phyloP scores from a whole-genome alignment of 2,329 filamentous ascomycete species.

The Botryotinia globosa region DNA sequence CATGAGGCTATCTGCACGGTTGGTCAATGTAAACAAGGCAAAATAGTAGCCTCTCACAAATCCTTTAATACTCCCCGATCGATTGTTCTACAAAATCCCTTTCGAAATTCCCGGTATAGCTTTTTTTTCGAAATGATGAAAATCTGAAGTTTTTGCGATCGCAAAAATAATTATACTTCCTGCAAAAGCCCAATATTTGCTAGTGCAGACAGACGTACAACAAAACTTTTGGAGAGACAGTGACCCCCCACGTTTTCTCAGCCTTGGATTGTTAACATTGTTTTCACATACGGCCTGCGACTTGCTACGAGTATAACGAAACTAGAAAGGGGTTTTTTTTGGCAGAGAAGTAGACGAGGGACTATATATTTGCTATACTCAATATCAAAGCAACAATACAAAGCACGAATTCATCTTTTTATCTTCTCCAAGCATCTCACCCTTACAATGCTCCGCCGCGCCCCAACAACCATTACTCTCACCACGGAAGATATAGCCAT shows the following conservation, averaged over 20 bases:
- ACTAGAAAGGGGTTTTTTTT: not conserved
- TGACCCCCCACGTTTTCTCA: not conserved
- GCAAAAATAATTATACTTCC: not conserved
- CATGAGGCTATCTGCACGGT: not conserved
- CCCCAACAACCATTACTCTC: slow-evolving; percentile 64
- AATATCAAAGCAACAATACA: not conserved
- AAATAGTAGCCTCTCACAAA: slow-evolving; percentile 9
- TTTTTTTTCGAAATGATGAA: not conserved
- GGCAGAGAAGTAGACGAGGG: not conserved
- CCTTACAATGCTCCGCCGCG: slow-evolving; percentile 61
- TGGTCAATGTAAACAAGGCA: not conserved
- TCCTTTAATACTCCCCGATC: not conserved
- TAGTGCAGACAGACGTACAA: not conserved
- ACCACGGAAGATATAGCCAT: slow-evolving; percentile 68
- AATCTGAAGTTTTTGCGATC: too few relatives aligned
- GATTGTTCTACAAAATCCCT: not conserved
- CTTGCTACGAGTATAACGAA: not conserved
- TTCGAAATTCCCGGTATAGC: not conserved
- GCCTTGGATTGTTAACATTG: not conserved
- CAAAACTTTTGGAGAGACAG: not conserved
- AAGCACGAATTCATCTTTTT: not conserved
- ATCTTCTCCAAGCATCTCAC: not conserved
- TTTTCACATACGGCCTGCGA: not conserved
- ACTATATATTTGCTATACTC: not conserved
- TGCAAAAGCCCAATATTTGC: not conserved